A percentile compares a stretch with the other conserved stretches of the same genome.
Conservation (phyloP, 225 moss, liverwort and hornwort genomes). For the Marchantia polymorpha region DNA sequence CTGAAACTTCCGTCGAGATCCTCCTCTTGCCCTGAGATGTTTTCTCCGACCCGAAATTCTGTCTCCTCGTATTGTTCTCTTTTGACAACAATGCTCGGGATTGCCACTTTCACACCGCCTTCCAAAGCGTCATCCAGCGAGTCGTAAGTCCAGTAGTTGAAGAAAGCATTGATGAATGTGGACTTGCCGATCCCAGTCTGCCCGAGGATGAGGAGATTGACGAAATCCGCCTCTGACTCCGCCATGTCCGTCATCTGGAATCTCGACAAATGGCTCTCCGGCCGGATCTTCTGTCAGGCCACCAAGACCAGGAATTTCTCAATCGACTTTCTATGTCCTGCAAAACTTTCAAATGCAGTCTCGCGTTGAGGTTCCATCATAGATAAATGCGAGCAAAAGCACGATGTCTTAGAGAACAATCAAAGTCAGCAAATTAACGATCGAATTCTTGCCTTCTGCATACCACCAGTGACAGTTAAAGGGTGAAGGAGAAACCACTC, state of each 20-base stretch:
- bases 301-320: not conserved
- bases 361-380: no score
- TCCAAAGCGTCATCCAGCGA: constrained; percentile 22
- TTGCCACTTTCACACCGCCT: constrained; percentile 21
- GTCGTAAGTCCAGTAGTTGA: constrained; percentile 30
- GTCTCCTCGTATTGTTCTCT: constrained; percentile 1
- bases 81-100: constrained; percentile 20
- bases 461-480: no score
- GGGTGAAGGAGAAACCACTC: not conserved
- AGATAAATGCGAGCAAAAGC: no score
- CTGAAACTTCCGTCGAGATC: constrained; percentile 14
- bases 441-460: no score
- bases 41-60: constrained; percentile 26
- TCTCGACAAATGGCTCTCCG: not conserved
- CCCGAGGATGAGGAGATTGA: constrained; percentile 38
- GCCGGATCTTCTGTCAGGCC: not conserved
- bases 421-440: no score
- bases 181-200: constrained; percentile 38
- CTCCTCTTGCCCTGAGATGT: constrained; percentile 6
- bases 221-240: not conserved
- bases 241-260: not conserved
- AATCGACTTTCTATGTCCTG: not conserved
- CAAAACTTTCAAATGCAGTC: no score
- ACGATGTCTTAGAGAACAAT: no score
- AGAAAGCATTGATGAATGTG: constrained; percentile 44